Conservation (phyloP, 169 alveolate genomes). For the Plasmodium coatneyi region DNA sequence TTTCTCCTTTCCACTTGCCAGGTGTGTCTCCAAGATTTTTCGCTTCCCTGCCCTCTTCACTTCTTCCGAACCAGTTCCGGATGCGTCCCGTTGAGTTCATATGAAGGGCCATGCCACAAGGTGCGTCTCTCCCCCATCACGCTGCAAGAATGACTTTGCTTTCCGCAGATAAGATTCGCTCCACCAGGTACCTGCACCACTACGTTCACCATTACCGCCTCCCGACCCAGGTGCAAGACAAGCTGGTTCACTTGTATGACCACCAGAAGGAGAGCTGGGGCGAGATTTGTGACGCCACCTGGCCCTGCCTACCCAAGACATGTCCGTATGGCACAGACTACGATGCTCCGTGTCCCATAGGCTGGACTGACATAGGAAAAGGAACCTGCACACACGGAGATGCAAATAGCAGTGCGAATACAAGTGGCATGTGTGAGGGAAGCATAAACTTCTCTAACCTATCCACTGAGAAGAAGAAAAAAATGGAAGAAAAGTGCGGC, state of each 20-base stretch:
- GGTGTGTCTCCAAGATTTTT: conserved; percentile 44
- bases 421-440: neutral
- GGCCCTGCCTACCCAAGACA: conserved; percentile 55
- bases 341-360: conserved; percentile 35
- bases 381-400: conserved; percentile 11
- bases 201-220: neutral
- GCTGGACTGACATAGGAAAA: conserved; percentile 41
- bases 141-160: neutral
- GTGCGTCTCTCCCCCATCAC: neutral
- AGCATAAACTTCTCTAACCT: conserved; percentile 18
- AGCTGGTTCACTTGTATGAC: conserved; percentile 33
- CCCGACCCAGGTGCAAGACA: conserved; percentile 38
- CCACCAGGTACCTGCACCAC: neutral
- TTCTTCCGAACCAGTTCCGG: conserved; percentile 67
- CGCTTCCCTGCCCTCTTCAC: conserved; percentile 55
- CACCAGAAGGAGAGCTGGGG: conserved; percentile 70
- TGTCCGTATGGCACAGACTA: conserved; percentile 58
- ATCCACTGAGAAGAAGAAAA: conserved; percentile 10
- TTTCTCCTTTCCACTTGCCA: neutral
- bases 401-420: conserved; percentile 2
- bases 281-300: conserved; percentile 42
- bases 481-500: conserved; percentile 32
- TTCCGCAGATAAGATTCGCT: neutral
- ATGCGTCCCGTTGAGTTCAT: conserved; percentile 41
- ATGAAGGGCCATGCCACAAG: conserved; percentile 63